Percentiles rank a stretch among this genome's conserved stretches.
phyloP scores from a whole-genome alignment of 805 yeast genomes.

The Torulaspora gathmanii region DNA sequence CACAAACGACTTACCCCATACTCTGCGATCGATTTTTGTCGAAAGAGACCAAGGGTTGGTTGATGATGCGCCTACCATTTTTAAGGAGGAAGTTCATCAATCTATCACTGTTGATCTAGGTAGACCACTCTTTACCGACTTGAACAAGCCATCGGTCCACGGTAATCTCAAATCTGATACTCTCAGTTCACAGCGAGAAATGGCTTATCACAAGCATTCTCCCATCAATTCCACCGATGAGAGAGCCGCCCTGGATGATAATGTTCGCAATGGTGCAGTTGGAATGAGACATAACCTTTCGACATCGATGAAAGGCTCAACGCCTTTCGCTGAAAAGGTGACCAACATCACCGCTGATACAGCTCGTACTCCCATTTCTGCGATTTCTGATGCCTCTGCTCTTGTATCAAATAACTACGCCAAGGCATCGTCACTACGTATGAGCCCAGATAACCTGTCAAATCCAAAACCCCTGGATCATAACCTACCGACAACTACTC shows the following conservation, averaged over 20 bases:
- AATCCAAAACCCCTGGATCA: neutral
- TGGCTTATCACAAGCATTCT: neutral
- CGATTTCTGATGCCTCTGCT: neutral
- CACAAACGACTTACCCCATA: neutral
- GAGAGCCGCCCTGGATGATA: neutral
- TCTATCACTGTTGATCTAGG: neutral
- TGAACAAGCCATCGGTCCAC: neutral
- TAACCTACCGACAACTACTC: neutral
- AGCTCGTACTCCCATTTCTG: neutral
- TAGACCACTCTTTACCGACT: neutral
- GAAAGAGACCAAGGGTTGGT: neutral
- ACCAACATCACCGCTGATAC: neutral
- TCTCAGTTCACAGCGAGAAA: neutral
- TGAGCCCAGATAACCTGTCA: neutral
- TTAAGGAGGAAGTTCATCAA: neutral
- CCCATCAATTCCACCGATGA: neutral
- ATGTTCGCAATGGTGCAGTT: neutral
- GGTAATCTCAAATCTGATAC: neutral
- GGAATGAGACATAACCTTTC: neutral
- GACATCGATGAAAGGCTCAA: neutral
- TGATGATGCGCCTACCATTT: neutral
- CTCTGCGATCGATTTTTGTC: neutral
- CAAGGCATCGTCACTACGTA: neutral
- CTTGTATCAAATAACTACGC: neutral
- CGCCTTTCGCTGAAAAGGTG: constrained; percentile 2